phyloP scores from a whole-genome alignment of 2,329 filamentous ascomycete genomes.

The Dactylella cylindrospora region DNA sequence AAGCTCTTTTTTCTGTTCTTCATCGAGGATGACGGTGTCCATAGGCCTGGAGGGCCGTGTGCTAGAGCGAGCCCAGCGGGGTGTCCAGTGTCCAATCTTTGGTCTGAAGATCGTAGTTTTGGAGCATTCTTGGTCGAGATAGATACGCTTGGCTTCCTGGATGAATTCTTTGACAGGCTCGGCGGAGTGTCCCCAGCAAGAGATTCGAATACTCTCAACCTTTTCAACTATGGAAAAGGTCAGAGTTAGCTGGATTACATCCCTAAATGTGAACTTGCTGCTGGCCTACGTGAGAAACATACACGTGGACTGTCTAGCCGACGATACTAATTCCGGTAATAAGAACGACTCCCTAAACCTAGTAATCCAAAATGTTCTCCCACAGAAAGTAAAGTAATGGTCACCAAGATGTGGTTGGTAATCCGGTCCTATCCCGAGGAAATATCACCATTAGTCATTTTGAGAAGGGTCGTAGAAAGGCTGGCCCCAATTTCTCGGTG shows the following conservation, averaged over 20 bases:
- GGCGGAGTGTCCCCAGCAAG: slow-evolving; percentile 46
- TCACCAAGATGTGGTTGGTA: slow-evolving; percentile 18
- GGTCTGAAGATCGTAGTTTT: slow-evolving; percentile 51
- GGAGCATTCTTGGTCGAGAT: slow-evolving; percentile 49
- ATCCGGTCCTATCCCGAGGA: slow-evolving; percentile 2
- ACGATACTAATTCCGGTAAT: not conserved
- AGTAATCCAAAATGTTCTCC: slow-evolving; percentile 24
- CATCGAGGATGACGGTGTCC: slow-evolving; percentile 58
- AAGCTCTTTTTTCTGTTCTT: slow-evolving; percentile 44
- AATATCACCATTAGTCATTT: not conserved
- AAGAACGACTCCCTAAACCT: slow-evolving; percentile 15
- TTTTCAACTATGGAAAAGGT: slow-evolving; percentile 45
- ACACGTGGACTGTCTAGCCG: slow-evolving; percentile 11
- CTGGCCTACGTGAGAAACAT: too few species aligned
- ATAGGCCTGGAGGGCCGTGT: slow-evolving; percentile 63
- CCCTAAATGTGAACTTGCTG: too few species aligned
- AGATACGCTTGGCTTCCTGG: slow-evolving; percentile 49
- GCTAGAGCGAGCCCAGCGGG: slow-evolving; percentile 63
- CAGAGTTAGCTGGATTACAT: too few species aligned
- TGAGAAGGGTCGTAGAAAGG: too few species aligned
- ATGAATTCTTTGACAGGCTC: slow-evolving; percentile 49
- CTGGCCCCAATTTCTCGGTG: too few species aligned
- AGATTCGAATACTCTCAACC: slow-evolving; percentile 48
- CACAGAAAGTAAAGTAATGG: slow-evolving; percentile 15
- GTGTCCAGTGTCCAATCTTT: slow-evolving; percentile 23